Conservation (phyloP, 129 eudicot genomes). For the Saussurea involucrata region DNA sequence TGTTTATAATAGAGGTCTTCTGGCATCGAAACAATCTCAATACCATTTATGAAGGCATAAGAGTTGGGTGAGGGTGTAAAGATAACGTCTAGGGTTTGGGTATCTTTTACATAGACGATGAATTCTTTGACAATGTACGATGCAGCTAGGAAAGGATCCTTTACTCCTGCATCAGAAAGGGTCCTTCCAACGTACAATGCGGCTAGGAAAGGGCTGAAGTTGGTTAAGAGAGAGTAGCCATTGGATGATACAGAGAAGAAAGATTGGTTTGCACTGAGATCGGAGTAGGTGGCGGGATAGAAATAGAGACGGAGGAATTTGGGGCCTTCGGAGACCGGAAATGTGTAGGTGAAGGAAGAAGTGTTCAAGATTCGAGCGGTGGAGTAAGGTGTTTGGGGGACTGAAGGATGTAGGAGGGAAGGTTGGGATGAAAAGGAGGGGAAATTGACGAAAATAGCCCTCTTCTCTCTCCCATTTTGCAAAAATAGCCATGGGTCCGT, state of each 20-base stretch:
- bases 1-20: background rate
- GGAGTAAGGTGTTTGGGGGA: constrained; percentile 11
- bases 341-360: constrained; percentile 36
- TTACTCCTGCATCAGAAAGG: background rate
- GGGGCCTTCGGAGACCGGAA: constrained; percentile 34
- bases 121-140: constrained; percentile 9
- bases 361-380: constrained; percentile 33
- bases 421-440: constrained; percentile 1
- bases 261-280: background rate
- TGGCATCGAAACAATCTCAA: constrained; percentile 10
- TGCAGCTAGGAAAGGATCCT: constrained; percentile 5
- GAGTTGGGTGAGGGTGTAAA: background rate
- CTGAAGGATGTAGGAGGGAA: background rate
- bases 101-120: background rate
- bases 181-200: background rate
- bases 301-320: constrained; percentile 66
- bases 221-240: constrained; percentile 37
- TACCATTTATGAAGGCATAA: constrained; percentile 18
- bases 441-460: too few species aligned
- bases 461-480: too few species aligned
- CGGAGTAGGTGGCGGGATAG: constrained; percentile 29
- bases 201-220: constrained; percentile 34
- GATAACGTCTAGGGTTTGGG: background rate
- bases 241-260: constrained; percentile 40
- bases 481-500: too few species aligned